Evolutionary conservation across 108 stramenopile species (phyloP).

Genomic region (Cylindrotheca closterium): DNA sequence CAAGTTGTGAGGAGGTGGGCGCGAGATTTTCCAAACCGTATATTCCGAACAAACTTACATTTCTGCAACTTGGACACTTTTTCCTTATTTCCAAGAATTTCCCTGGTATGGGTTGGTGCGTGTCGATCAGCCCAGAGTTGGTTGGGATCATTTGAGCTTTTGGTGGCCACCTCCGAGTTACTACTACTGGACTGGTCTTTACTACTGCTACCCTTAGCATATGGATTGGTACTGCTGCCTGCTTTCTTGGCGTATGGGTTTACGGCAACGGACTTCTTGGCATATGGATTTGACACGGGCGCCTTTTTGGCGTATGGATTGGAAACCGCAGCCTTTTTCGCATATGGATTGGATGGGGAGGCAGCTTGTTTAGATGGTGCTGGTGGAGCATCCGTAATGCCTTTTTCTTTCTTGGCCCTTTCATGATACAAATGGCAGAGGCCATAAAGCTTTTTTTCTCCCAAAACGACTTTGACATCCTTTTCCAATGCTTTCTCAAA

Average conservation of each 20-base stretch:
- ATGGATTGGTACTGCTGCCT: constrained; percentile 15
- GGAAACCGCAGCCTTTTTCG: constrained; percentile 5
- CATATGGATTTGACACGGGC: constrained; percentile 50
- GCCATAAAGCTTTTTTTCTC: constrained; percentile 60
- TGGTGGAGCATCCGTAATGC: background rate
- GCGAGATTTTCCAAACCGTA: no score
- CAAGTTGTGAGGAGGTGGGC: no score
- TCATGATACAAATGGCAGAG: constrained; percentile 55
- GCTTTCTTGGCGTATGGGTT: constrained; percentile 62
- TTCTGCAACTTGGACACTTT: constrained; percentile 49
- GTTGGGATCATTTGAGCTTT: constrained; percentile 22
- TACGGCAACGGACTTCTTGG: constrained; percentile 29
- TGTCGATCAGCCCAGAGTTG: constrained; percentile 94
- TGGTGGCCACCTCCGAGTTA: background rate
- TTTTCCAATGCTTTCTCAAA: constrained; percentile 59
- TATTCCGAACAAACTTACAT: constrained; percentile 6
- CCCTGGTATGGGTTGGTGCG: constrained; percentile 59
- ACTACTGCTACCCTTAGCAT: constrained; percentile 8
- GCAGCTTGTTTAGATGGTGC: constrained; percentile 11
- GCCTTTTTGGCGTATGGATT: constrained; percentile 35
- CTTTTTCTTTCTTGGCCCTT: constrained; percentile 33
- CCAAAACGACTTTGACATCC: constrained; percentile 47
- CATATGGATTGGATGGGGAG: background rate
- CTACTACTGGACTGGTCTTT: constrained; percentile 2
- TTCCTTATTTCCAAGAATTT: constrained; percentile 84